phyloP scores from a whole-genome alignment of 2,329 filamentous ascomycete species.

The Endoconidiophora polonica region DNA sequence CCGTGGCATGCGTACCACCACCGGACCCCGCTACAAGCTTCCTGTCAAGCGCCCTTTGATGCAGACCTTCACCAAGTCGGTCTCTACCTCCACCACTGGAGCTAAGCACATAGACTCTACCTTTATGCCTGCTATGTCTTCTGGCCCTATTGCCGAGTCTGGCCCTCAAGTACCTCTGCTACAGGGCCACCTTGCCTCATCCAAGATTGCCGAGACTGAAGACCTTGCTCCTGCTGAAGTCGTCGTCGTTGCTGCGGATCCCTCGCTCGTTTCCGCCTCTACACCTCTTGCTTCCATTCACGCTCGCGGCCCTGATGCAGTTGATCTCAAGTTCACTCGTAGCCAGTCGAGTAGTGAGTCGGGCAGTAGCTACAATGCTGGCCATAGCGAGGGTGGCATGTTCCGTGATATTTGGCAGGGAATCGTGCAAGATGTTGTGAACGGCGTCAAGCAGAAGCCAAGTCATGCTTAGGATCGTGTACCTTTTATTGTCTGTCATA shows the following conservation, averaged over 20 bases:
- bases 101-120: conserved; percentile 32
- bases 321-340: conserved; percentile 37
- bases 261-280: conserved; percentile 33
- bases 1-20: conserved; percentile 29
- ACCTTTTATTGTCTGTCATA: background rate
- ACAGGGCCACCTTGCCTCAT: conserved; percentile 34
- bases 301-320: conserved; percentile 37
- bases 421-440: conserved; percentile 32
- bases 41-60: conserved; percentile 32
- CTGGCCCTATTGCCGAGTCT: conserved; percentile 23
- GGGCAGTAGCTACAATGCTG: conserved; percentile 15
- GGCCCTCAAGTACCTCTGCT: conserved; percentile 34
- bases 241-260: conserved; percentile 39
- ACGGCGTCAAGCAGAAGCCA: conserved; percentile 4
- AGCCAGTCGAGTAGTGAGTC: conserved; percentile 17
- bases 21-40: conserved; percentile 28
- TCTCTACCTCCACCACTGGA: conserved; percentile 23
- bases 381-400: conserved; percentile 24
- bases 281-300: conserved; percentile 41
- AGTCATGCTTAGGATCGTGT: background rate
- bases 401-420: conserved; percentile 39
- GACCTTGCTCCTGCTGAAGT: conserved; percentile 27
- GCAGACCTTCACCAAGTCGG: conserved; percentile 42
- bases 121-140: conserved; percentile 31
- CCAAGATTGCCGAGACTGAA: conserved; percentile 27